Percentiles rank a stretch among this genome's conserved stretches.
These are phyloP conservation scores for Wickerhamiella domercqiae DNA, from an alignment of 805 yeast genomes.

Conservation along the genomic window DNA sequence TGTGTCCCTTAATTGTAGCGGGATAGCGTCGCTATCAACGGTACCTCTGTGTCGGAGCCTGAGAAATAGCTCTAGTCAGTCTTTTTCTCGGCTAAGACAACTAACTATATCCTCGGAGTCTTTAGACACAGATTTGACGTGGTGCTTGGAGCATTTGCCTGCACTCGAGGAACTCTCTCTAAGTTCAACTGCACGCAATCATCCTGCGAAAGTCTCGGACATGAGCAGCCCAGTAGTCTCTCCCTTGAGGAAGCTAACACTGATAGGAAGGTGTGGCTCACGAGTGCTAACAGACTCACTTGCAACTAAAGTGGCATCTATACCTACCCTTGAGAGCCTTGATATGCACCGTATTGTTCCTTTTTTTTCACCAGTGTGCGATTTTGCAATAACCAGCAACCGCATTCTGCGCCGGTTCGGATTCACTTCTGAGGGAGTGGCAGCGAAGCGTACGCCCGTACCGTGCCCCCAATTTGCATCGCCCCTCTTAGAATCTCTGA, in stretches of 20 bases:
- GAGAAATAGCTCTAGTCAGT: neutral
- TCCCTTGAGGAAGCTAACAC: constrained; percentile 3
- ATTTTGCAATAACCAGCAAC: constrained; percentile 5
- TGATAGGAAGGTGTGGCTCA: constrained; percentile 7
- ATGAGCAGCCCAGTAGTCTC: neutral
- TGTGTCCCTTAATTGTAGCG: neutral
- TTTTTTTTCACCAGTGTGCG: constrained; percentile 9
- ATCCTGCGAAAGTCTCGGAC: neutral
- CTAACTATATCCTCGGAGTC: constrained; percentile 8
- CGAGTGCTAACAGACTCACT: constrained; percentile 3
- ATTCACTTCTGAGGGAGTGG: constrained; percentile 11
- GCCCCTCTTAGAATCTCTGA: constrained; percentile 5
- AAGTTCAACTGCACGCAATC: constrained; percentile 1
- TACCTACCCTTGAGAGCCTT: constrained; percentile 4
- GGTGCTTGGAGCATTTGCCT: constrained; percentile 11
- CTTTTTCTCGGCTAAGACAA: constrained; percentile 2
- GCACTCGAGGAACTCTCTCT: constrained; percentile 8
- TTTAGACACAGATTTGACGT: constrained; percentile 10
- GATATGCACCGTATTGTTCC: constrained; percentile 11
- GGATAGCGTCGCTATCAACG: neutral
- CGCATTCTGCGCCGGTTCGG: constrained; percentile 8
- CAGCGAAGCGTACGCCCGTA: neutral
- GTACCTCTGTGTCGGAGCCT: neutral
- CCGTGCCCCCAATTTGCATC: constrained; percentile 9
- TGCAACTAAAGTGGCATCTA: constrained; percentile 2